Conservation (phyloP, 75 land plant species). For the Selaginella moellendorffii region DNA sequence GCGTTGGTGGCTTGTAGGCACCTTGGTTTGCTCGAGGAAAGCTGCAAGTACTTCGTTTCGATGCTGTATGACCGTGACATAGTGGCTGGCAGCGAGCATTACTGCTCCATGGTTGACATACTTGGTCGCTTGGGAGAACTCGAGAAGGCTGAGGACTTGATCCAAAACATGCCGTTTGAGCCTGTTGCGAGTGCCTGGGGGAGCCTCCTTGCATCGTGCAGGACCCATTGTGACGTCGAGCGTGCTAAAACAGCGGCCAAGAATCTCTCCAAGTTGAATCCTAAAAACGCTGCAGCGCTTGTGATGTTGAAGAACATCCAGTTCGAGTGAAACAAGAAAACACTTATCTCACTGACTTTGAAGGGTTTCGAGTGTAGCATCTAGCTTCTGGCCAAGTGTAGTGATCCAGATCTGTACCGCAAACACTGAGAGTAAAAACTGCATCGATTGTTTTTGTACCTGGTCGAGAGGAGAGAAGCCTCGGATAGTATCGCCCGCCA, state of each 20-base stretch:
- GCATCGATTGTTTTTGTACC: constrained; percentile 21
- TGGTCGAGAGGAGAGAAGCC: constrained; percentile 73
- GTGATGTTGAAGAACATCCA: too few relatives aligned
- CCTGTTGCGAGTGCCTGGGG: neutral
- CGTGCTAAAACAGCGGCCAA: too few relatives aligned
- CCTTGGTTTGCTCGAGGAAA: neutral
- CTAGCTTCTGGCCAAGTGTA: constrained; percentile 58
- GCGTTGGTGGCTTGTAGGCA: neutral
- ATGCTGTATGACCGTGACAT: neutral
- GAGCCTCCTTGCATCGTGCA: neutral
- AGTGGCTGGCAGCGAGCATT: neutral
- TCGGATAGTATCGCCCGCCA: constrained; percentile 78
- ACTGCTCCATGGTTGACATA: neutral
- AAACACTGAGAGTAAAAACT: neutral
- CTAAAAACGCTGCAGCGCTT: too few relatives aligned
- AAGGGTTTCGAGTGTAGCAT: constrained; percentile 40
- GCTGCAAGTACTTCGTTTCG: neutral
- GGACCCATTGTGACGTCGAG: neutral
- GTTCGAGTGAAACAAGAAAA: too few relatives aligned
- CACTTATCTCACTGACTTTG: too few relatives aligned
- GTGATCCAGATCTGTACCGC: constrained; percentile 56
- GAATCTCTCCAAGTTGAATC: too few relatives aligned
- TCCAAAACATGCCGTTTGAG: neutral
- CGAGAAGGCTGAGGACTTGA: neutral
- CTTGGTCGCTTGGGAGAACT: neutral